A percentile compares a stretch with the other conserved stretches of the same genome.
Conservation (phyloP, 352 stramenopile species). For the Pythium coloratum region DNA sequence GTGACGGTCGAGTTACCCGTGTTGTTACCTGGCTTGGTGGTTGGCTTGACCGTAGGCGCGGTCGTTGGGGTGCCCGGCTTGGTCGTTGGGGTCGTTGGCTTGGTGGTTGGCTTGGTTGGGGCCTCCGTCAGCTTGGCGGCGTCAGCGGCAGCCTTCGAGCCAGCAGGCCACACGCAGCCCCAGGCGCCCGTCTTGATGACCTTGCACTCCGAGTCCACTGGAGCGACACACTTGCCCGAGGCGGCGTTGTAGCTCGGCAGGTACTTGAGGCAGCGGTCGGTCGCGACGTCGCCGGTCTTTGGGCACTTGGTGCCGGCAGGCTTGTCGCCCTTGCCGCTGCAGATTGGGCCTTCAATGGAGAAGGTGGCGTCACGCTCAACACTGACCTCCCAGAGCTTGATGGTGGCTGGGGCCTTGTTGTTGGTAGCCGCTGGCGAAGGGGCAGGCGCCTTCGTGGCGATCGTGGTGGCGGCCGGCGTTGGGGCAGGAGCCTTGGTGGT, state of each 20-base stretch:
- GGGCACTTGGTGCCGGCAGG: slow-evolving; percentile 55
- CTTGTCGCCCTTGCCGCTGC: slow-evolving; percentile 44
- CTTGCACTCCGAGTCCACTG: slow-evolving; percentile 45
- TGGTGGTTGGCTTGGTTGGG: not conserved
- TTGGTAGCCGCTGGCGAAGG: slow-evolving; percentile 6
- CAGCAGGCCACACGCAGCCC: slow-evolving; percentile 52
- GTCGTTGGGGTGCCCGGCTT: not conserved
- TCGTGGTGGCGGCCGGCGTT: slow-evolving; percentile 1
- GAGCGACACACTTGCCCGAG: slow-evolving; percentile 47
- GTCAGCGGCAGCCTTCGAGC: not conserved
- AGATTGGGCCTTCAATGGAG: slow-evolving; percentile 67
- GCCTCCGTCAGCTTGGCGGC: not conserved
- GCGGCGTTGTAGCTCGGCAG: slow-evolving; percentile 48
- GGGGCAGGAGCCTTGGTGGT: not conserved
- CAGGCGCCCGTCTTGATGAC: slow-evolving; percentile 68
- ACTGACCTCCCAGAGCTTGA: slow-evolving; percentile 39
- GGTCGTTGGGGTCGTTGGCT: not conserved
- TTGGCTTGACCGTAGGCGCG: not conserved
- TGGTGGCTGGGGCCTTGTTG: not conserved
- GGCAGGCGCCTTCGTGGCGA: not conserved
- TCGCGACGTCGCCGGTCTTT: slow-evolving; percentile 53
- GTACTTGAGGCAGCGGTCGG: slow-evolving; percentile 55
- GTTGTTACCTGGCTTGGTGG: slow-evolving; percentile 3
- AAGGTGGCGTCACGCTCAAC: slow-evolving; percentile 74
- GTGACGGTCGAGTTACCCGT: not conserved